Evolutionary conservation across 108 stramenopile species (phyloP), one percentile per base, ranked within the genome.

Genomic region (Skeletonema marinoi): DNA sequence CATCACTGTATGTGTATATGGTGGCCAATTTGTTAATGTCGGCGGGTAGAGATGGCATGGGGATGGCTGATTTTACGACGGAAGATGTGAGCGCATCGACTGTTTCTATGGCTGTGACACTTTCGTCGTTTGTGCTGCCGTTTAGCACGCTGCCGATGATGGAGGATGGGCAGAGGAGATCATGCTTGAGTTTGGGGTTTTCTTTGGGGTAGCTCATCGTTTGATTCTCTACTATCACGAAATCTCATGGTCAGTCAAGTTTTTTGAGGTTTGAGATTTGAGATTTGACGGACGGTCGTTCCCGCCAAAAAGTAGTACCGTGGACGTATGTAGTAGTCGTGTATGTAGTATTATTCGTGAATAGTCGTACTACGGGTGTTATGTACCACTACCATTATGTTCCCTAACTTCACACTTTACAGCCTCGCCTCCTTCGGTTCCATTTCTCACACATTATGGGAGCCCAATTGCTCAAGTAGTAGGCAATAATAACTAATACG

Each of bases 1-100:
- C 91, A 64, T 92, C 93, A 4, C 66, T 44, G 73, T 89, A 94
- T 0, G 90, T 87, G 66, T 94, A 94, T 3, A 92, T 68, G n/a
- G 83, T 78, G 29, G 84, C 54, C 14, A 86, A 36, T 63, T 12
- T 63, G 35, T 19, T 46, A 38, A 63, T 36, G 66, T 33, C 51
- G 12, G 60, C 48, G 6, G 66, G 25, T 29, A 59, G 25, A 8
- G 65, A 38, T 25, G 74, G 1, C 41, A 44, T 4, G 61, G 65
- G 66, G 31, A 42, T 17, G 42, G 81, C 70, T 10, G 81, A 76
- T 67, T 60, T 13, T 51, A 69, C 69, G 30, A 83, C 32, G 17
- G 69, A 31, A 17, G 76, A 73, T 21, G 72, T 61, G 31, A 77
- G 76, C 6, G 60, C 25, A 29, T 83, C 76, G 54, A 73, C 8